phyloP scores from a whole-genome alignment of 768 basidiomycete genomes.

The Chalciporus piperatus region DNA sequence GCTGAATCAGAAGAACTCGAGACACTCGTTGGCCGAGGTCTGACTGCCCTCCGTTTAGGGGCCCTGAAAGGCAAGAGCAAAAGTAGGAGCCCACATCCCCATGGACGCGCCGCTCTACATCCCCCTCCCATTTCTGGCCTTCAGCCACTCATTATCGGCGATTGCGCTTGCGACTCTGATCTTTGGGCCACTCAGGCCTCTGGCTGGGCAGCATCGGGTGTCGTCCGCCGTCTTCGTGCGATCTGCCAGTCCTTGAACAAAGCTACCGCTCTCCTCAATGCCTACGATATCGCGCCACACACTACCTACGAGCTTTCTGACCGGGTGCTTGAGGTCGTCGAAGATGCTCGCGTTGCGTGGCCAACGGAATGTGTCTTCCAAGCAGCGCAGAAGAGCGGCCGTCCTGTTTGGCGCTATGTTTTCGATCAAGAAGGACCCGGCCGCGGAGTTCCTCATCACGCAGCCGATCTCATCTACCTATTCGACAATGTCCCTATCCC shows the following conservation, averaged over 20 bases:
- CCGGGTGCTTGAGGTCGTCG: constrained; percentile 68
- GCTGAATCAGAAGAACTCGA: constrained; percentile 20
- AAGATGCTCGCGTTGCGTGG: constrained; percentile 75
- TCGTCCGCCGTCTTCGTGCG: constrained; percentile 67
- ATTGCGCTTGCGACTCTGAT: constrained; percentile 62
- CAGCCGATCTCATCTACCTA: constrained; percentile 70
- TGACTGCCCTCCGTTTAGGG: constrained; percentile 25
- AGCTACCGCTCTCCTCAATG: constrained; percentile 58
- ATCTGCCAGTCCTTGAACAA: constrained; percentile 68
- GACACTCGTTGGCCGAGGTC: constrained; percentile 9
- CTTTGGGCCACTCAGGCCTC: constrained; percentile 61
- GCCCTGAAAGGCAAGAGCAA: constrained; percentile 20
- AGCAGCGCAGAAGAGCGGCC: constrained; percentile 48
- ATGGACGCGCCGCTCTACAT: constrained; percentile 7
- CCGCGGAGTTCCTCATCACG: constrained; percentile 64
- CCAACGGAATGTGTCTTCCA: constrained; percentile 64
- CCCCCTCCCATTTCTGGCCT: constrained; percentile 22
- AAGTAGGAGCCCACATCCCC: constrained; percentile 30
- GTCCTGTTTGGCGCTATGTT: constrained; percentile 74
- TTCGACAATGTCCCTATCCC: constrained; percentile 73
- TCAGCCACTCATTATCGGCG: constrained; percentile 76
- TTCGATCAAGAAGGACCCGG: constrained; percentile 80
- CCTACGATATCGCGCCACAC: constrained; percentile 66
- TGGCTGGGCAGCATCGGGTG: constrained; percentile 59
- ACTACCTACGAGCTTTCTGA: constrained; percentile 68